These are phyloP conservation scores for Nemophila menziesii DNA, from an alignment of 257 asterid species.

Conservation along the genomic window DNA sequence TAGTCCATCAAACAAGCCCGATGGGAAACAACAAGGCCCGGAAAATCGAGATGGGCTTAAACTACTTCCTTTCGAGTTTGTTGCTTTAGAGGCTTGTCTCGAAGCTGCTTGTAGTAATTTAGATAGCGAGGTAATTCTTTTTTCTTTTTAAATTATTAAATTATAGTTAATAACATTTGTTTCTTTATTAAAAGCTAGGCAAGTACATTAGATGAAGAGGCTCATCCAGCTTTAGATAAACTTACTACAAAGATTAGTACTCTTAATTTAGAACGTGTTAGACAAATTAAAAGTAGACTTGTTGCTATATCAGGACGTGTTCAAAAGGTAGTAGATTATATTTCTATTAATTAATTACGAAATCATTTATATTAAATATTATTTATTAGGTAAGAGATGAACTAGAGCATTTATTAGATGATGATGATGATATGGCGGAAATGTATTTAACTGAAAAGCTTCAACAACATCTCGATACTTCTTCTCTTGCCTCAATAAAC, in stretches of 20 bases:
- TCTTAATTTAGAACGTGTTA: constrained; percentile 92
- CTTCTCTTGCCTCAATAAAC: constrained; percentile 44
- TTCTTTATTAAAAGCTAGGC: constrained; percentile 46
- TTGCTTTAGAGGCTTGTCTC: constrained; percentile 94
- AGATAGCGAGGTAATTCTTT: constrained; percentile 55
- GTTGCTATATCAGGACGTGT: constrained; percentile 97
- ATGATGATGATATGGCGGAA: constrained; percentile 96
- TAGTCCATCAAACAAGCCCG: constrained; percentile 44
- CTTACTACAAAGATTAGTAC: constrained; percentile 87
- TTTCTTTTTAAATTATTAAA: constrained; percentile 4
- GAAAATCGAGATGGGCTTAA: constrained; percentile 80
- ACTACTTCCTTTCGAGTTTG: constrained; percentile 93
- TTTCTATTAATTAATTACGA: too few relatives aligned
- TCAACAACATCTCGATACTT: constrained; percentile 52
- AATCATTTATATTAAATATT: too few relatives aligned
- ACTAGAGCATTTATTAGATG: constrained; percentile 89
- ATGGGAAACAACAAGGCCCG: constrained; percentile 39
- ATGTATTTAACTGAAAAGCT: constrained; percentile 91
- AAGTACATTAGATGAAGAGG: constrained; percentile 88
- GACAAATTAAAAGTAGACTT: constrained; percentile 87
- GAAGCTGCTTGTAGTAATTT: constrained; percentile 93
- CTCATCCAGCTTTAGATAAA: constrained; percentile 91
- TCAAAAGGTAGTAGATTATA: constrained; percentile 94
- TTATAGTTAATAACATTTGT: constrained; percentile 4
- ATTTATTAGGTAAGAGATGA: constrained; percentile 81